These are phyloP conservation scores for Sordaria brevicollis DNA, from an alignment of 495 filamentous ascomycete genomes.

Conservation along the genomic window DNA sequence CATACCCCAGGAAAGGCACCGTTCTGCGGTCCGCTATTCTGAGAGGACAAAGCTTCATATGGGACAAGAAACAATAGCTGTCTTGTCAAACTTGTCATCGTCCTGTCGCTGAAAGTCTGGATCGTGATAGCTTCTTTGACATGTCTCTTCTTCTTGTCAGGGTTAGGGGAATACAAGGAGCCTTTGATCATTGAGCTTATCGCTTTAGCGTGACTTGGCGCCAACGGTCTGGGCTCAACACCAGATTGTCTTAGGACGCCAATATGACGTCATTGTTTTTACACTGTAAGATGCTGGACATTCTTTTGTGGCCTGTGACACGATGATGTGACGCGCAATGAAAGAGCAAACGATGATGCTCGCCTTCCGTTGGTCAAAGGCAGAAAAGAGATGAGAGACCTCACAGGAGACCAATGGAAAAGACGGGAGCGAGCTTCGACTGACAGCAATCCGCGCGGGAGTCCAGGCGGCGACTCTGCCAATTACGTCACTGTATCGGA, in stretches of 20 bases:
- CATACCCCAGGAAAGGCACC: too few relatives aligned
- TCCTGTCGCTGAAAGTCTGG: neutral
- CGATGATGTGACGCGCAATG: neutral
- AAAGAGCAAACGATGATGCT: neutral
- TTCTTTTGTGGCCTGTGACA: neutral
- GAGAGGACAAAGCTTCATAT: neutral
- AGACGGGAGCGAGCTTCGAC: neutral
- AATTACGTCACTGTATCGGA: neutral
- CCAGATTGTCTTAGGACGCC: neutral
- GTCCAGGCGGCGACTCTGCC: neutral
- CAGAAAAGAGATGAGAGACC: neutral
- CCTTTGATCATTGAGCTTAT: neutral
- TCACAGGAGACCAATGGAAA: neutral
- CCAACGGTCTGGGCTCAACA: neutral
- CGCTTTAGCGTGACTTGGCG: neutral
- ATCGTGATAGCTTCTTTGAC: neutral
- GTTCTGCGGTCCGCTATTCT: too few relatives aligned
- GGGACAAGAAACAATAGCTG: neutral
- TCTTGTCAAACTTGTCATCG: neutral
- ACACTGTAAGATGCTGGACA: neutral
- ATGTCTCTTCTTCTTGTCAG: neutral
- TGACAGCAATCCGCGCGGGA: neutral
- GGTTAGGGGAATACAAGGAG: neutral
- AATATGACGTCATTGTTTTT: neutral
- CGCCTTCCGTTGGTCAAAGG: neutral